phyloP scores from a whole-genome alignment of 2,329 filamentous ascomycete species.

The Cadophora malorum region DNA sequence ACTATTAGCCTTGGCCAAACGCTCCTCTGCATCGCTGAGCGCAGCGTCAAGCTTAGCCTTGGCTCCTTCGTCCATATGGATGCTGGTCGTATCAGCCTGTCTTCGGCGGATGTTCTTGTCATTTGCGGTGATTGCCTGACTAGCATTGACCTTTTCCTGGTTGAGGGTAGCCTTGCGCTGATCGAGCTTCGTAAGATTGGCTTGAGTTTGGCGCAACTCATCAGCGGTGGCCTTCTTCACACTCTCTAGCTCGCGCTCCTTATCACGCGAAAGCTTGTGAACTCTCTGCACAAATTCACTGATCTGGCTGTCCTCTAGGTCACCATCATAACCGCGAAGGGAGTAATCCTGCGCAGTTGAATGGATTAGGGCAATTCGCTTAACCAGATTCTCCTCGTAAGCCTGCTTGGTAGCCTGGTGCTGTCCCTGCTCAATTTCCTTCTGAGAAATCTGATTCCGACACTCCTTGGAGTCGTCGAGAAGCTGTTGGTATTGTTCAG shows the following conservation, averaged over 20 bases:
- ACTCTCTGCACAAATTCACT: constrained; percentile 80
- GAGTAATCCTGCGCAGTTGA: constrained; percentile 78
- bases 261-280: constrained; percentile 76
- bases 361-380: constrained; percentile 76
- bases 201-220: constrained; percentile 78
- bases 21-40: constrained; percentile 70
- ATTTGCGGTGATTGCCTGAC: constrained; percentile 74
- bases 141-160: constrained; percentile 77
- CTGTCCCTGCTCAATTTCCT: constrained; percentile 73
- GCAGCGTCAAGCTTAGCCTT: constrained; percentile 79
- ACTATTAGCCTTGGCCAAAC: constrained; percentile 66
- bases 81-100: constrained; percentile 72
- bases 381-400: constrained; percentile 79
- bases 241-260: constrained; percentile 78
- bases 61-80: constrained; percentile 85
- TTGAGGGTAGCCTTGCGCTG: constrained; percentile 74
- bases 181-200: constrained; percentile 73
- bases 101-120: constrained; percentile 72
- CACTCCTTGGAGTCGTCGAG: constrained; percentile 54
- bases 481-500: constrained; percentile 70
- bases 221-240: constrained; percentile 74
- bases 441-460: constrained; percentile 56
- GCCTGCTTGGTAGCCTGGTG: constrained; percentile 86
- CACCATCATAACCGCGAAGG: constrained; percentile 84
- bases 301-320: constrained; percentile 76